phyloP scores from a whole-genome alignment of 2,329 filamentous ascomycete species.

The Microsporum ferrugineum region DNA sequence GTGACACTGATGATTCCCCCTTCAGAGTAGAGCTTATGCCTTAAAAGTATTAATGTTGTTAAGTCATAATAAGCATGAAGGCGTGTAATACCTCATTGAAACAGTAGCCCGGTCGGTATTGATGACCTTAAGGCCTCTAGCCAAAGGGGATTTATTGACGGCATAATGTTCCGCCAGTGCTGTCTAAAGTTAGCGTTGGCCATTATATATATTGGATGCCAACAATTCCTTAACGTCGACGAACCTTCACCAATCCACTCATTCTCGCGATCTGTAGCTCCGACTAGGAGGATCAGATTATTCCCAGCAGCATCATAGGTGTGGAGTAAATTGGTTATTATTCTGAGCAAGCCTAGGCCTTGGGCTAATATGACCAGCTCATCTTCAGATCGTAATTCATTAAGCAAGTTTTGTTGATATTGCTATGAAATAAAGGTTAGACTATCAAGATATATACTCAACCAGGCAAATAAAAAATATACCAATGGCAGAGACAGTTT shows the following conservation, averaged over 20 bases:
- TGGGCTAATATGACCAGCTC: constrained; percentile 84
- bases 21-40: constrained; percentile 81
- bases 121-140: constrained; percentile 76
- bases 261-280: constrained; percentile 86
- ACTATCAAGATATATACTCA: not conserved
- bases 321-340: constrained; percentile 92
- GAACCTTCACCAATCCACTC: constrained; percentile 79
- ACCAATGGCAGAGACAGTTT: constrained; percentile 54
- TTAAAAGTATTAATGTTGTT: constrained; percentile 17
- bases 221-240: constrained; percentile 5
- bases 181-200: constrained; percentile 14
- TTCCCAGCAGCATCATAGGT: constrained; percentile 93
- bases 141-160: constrained; percentile 69
- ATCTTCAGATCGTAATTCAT: constrained; percentile 80
- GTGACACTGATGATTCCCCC: constrained; percentile 95
- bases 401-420: constrained; percentile 94
- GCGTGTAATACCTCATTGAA: constrained; percentile 43
- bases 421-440: constrained; percentile 34
- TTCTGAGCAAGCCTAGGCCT: constrained; percentile 79
- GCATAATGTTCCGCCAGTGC: constrained; percentile 90
- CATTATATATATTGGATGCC: not conserved
- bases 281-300: constrained; percentile 79
- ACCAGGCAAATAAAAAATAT: constrained; percentile 14
- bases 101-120: constrained; percentile 93
- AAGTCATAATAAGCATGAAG: not conserved